phyloP scores from a whole-genome alignment of 2,329 filamentous ascomycete species.

The Colletotrichum phormii region DNA sequence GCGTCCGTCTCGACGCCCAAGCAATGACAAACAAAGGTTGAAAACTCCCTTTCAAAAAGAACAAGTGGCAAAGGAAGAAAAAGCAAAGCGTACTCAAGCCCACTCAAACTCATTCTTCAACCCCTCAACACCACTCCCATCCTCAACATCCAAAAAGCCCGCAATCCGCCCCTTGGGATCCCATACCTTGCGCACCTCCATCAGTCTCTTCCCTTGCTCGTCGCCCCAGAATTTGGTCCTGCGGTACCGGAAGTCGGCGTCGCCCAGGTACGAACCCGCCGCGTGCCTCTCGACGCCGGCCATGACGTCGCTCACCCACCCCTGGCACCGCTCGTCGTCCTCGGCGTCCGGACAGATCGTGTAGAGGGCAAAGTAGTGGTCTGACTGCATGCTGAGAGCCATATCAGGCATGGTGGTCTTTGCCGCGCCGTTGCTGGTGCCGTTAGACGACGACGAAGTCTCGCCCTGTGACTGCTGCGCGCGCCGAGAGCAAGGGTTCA shows the following conservation, averaged over 20 bases:
- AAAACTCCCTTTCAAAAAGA: no score
- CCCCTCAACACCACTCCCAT: constrained; percentile 57
- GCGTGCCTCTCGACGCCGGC: constrained; percentile 51
- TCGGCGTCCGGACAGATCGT: constrained; percentile 58
- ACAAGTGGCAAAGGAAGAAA: no score
- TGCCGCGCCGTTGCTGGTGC: constrained; percentile 40
- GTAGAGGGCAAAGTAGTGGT: constrained; percentile 68
- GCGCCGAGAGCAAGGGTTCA: constrained; percentile 57
- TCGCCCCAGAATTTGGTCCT: constrained; percentile 60
- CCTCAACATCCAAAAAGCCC: constrained; percentile 59
- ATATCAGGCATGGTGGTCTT: constrained; percentile 54
- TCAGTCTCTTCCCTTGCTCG: constrained; percentile 53
- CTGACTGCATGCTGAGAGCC: constrained; percentile 65
- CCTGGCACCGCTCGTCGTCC: constrained; percentile 56
- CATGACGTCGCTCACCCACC: constrained; percentile 59
- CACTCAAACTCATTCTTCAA: constrained; percentile 55
- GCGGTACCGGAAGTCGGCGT: constrained; percentile 63
- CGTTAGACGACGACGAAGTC: constrained; percentile 35
- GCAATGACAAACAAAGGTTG: no score
- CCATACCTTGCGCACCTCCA: constrained; percentile 55
- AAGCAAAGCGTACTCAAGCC: constrained; percentile 22
- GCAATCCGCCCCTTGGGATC: constrained; percentile 51
- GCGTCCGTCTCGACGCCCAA: neutral
- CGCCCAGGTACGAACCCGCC: constrained; percentile 65
- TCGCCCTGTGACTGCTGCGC: neutral